These are phyloP conservation scores for Hebeloma cylindrosporum DNA, from an alignment of 768 basidiomycete genomes.

Conservation along the genomic window DNA sequence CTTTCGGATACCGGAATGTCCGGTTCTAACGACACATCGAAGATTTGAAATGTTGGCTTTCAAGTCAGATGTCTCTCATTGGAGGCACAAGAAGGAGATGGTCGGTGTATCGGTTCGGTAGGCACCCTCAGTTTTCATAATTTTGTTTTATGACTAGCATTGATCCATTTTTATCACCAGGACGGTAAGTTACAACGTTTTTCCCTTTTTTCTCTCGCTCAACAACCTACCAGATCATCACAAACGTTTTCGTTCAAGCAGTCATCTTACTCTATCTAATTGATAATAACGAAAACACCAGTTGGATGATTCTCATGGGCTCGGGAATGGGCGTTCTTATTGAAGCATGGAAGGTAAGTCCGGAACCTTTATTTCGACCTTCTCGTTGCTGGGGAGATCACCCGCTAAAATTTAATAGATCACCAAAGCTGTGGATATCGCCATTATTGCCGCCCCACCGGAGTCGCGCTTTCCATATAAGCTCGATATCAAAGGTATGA, in stretches of 20 bases:
- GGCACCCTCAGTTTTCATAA: conserved; percentile 20
- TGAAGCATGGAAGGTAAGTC: conserved; percentile 89
- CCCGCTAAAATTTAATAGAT: conserved; percentile 46
- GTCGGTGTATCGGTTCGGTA: conserved; percentile 93
- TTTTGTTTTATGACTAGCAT: conserved; percentile 1
- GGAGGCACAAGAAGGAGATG: conserved; percentile 93
- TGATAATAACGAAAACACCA: conserved; percentile 94
- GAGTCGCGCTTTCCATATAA: conserved; percentile 76
- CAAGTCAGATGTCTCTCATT: conserved; percentile 92
- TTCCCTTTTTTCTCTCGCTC: conserved; percentile 1
- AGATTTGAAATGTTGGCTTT: conserved; percentile 97
- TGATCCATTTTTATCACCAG: not conserved
- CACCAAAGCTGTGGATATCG: conserved; percentile 89
- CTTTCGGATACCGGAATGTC: conserved; percentile 3
- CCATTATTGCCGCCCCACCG: conserved; percentile 55
- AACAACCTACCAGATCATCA: conserved; percentile 53
- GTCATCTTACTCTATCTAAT: conserved; percentile 91
- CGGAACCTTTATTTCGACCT: not conserved
- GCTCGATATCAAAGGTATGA: conserved; percentile 76
- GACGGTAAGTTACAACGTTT: conserved; percentile 9
- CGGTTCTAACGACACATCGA: too few relatives aligned
- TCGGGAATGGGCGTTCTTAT: conserved; percentile 80
- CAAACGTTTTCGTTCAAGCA: conserved; percentile 92
- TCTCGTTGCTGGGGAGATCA: conserved; percentile 8
- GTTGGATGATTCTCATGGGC: conserved; percentile 95